Evolutionary conservation across 2,329 filamentous ascomycete genomes (phyloP), one percentile per base, ranked within the genome.

Genomic region (Colletotrichum sp.): DNA sequence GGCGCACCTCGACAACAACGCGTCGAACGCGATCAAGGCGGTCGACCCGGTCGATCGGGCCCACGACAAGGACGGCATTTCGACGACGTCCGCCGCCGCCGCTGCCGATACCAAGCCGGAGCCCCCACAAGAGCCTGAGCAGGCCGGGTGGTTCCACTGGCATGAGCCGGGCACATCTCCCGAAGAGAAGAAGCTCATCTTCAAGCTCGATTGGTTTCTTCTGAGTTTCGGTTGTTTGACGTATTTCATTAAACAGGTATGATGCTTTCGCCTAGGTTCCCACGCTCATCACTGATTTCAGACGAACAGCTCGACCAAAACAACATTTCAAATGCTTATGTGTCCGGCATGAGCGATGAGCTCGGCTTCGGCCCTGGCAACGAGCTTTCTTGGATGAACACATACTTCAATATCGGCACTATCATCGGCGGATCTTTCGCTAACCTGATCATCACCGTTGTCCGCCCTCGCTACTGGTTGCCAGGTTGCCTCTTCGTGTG

Each of bases 191-290:
- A 83, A 81, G 55, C 84, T 90, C 12, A 83, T 89, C 21, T 82
- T 86, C 70, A 90, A 90, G 79, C 84, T 90, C 30, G 89, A 90
- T 78, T 87, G 86, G 79, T 89, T 89, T 73, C 83, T 90, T 8
- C 44, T 85, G 8, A 80, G 78, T 15, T 83, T 78, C 74, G 85
- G 83, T 13, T 89, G 88, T 64, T 78, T 90, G 4, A 86, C 84
- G 28, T 89, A 85, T 72, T 89, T 89, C 76, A 83, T 87, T 77
- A 89, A 89, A 76, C 80, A 82, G 65, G 34, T 49, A 15, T 30
- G 18, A 5, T 82, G 5, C 59, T 32, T 16, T 12, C 15, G 8
- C 8, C 32, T 1, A 28, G 21, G 4, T 15, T 28, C 5, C 3
- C 2, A 18, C 8, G 15, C 16, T 12, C 9, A 3, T 8, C 18